Evolutionary conservation across 129 eudicot genomes (phyloP).

Genomic region (Lactuca saligna): DNA sequence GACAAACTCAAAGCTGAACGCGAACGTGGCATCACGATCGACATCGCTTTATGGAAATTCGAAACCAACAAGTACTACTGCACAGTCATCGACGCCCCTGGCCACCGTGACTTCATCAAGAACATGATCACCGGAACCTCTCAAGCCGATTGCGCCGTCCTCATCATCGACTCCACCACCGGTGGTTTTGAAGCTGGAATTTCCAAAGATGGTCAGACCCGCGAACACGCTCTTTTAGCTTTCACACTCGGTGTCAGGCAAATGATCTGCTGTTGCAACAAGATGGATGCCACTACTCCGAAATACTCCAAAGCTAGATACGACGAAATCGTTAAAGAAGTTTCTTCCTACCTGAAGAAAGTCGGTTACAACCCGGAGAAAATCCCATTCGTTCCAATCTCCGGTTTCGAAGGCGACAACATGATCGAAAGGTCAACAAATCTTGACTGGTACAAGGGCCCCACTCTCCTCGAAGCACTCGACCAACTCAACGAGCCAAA

Average conservation of each 20-base stretch:
- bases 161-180: constrained; percentile 43
- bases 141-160: constrained; percentile 42
- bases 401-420: constrained; percentile 38
- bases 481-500: constrained; percentile 40
- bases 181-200: constrained; percentile 49
- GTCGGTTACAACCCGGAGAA: constrained; percentile 43
- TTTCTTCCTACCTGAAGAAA: constrained; percentile 38
- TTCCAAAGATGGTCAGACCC: constrained; percentile 44
- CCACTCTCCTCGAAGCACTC: constrained; percentile 44
- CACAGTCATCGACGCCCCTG: constrained; percentile 64
- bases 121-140: constrained; percentile 43
- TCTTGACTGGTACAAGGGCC: constrained; percentile 50
- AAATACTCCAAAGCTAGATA: constrained; percentile 43
- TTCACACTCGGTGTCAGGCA: constrained; percentile 47
- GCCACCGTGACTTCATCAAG: constrained; percentile 46
- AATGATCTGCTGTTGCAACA: constrained; percentile 47
- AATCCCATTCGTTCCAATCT: constrained; percentile 37
- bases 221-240: constrained; percentile 45
- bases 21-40: constrained; percentile 62
- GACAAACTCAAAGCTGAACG: constrained; percentile 65
- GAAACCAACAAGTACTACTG: constrained; percentile 58
- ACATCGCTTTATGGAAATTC: constrained; percentile 59
- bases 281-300: constrained; percentile 48
- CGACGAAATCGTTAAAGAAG: constrained; percentile 44
- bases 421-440: constrained; percentile 41